Evolutionary conservation across 768 basidiomycete genomes (phyloP).

Genomic region (Collybia sordida): DNA sequence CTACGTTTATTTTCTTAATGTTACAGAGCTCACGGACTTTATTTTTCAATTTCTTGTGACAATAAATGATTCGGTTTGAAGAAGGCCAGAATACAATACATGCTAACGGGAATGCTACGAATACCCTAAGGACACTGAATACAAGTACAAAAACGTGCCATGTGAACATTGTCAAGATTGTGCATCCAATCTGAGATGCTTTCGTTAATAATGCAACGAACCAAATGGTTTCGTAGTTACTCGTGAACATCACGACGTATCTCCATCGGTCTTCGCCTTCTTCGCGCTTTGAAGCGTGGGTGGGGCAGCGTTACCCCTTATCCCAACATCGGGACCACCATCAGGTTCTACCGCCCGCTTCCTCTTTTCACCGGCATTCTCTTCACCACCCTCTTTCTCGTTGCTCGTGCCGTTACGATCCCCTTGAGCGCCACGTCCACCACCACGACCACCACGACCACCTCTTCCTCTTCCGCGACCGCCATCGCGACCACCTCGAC

Average conservation of each 20-base stretch:
- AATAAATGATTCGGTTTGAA: too few relatives aligned
- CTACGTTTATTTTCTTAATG: too few relatives aligned
- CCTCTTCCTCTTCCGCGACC: slow-evolving; percentile 35
- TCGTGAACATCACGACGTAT: slow-evolving; percentile 16
- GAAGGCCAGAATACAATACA: too few relatives aligned
- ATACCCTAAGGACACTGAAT: not conserved
- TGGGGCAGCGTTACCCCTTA: slow-evolving; percentile 64
- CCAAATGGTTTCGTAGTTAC: not conserved
- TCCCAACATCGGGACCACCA: slow-evolving; percentile 68
- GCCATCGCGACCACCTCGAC: slow-evolving; percentile 43
- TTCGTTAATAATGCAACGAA: not conserved
- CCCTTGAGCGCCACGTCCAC: slow-evolving; percentile 29
- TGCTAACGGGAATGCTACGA: not conserved
- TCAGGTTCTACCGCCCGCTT: slow-evolving; percentile 79
- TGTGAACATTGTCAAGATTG: not conserved
- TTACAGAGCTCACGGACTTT: too few relatives aligned
- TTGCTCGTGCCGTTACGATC: slow-evolving; percentile 32
- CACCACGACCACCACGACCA: slow-evolving; percentile 45
- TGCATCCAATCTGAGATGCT: not conserved
- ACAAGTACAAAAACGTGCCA: slow-evolving; percentile 11
- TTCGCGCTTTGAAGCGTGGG: slow-evolving; percentile 43
- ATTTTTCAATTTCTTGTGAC: too few relatives aligned
- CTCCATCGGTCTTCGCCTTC: slow-evolving; percentile 43
- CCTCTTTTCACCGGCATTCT: slow-evolving; percentile 67
- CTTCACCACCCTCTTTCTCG: slow-evolving; percentile 38